Evolutionary conservation across 495 filamentous ascomycete genomes (phyloP), one percentile per base, ranked within the genome.

Genomic region (Penicillium mononematosum): DNA sequence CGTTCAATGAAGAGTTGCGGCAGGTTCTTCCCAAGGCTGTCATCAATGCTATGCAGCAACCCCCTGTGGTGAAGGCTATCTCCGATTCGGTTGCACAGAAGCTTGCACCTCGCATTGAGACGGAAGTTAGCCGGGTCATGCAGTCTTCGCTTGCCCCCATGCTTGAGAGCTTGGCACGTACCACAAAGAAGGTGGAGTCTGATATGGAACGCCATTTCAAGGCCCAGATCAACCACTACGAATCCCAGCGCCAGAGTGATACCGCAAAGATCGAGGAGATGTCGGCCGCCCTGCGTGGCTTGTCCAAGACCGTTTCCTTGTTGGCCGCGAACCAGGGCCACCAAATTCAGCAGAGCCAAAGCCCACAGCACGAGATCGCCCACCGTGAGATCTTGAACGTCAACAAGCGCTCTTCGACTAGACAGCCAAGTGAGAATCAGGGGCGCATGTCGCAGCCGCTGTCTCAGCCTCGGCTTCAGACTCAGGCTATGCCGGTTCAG

Each of bases 231-330:
- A 79, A 81, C 51, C 77, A 83, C 22, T 78, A 87, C 19, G 88
- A 96, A 62, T 66, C 75, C n/a, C 84, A 87, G 66, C 88, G 85
- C 43, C 79, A 83, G 19, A 77, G 79, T 22, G 92, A 96, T 60
- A 79, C 78, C 29, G 77, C 75, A 32, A 96, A 96, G 77, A 89
- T 97, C 56, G 90, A 96, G 45, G 84, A 92, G 60, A 82, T 98
- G 58, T 87, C 87, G 16, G 75, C 79, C 5, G 79, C 90, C 24
- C 86, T 96, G 10, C 83, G 81, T 34, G 76, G 82, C 43, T 77
- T 97, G 53, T 81, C 86, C 14, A 83, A 88, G 55, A 91, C 86
- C 9, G 79, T 98, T 25, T 79, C 85, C 31, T 76, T 84, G 8
- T 85, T 96, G 82, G 83, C 85, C 10, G 75, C 82, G 5, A 78